These are phyloP conservation scores for Porodaedalea pini DNA, from an alignment of 1,284 basidiomycete species.

Conservation along the genomic window DNA sequence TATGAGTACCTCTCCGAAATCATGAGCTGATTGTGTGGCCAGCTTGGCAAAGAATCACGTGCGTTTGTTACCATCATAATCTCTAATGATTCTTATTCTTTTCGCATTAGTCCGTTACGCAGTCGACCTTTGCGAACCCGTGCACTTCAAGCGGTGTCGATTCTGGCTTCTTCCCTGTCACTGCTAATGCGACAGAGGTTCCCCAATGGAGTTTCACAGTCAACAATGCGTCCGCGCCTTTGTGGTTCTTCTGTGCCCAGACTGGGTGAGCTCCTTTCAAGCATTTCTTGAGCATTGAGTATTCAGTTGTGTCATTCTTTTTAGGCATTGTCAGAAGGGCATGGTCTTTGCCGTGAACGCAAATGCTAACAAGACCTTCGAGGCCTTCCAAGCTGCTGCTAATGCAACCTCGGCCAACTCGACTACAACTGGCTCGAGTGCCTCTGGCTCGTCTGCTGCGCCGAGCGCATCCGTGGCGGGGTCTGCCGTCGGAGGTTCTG, in stretches of 20 bases:
- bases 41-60: no score
- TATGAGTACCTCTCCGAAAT: neutral
- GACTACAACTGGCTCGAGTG: constrained; percentile 22
- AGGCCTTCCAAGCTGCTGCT: constrained; percentile 33
- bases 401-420: constrained; percentile 18
- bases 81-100: neutral
- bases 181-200: constrained; percentile 28
- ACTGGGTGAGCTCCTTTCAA: constrained; percentile 27
- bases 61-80: no score
- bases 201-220: constrained; percentile 36
- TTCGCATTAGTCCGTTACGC: constrained; percentile 46
- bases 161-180: constrained; percentile 39
- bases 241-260: constrained; percentile 43
- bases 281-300: constrained; percentile 21
- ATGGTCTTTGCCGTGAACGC: constrained; percentile 44
- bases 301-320: neutral
- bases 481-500: neutral
- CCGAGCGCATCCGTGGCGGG: constrained; percentile 23
- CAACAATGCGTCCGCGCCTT: constrained; percentile 35
- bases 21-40: constrained; percentile 22
- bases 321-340: constrained; percentile 35
- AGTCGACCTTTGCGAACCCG: constrained; percentile 54
- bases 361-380: constrained; percentile 30
- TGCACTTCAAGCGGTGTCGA: constrained; percentile 39
- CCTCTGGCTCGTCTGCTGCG: constrained; percentile 19